Evolutionary conservation across 192 early-diverging fungal species (phyloP).

Genomic region (Coemansia sp.): DNA sequence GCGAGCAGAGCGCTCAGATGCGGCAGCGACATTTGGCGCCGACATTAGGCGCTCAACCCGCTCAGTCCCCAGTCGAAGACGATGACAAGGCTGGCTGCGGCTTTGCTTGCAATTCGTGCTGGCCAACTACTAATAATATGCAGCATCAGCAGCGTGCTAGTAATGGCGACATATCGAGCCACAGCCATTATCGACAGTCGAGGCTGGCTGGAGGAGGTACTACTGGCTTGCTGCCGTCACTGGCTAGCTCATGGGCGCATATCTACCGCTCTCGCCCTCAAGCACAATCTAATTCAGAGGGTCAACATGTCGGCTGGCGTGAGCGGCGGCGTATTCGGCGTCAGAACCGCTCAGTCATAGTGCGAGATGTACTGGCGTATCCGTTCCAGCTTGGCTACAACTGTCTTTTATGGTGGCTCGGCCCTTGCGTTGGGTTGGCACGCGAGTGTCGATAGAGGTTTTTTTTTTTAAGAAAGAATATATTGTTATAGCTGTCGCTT

Average conservation of each 20-base stretch:
- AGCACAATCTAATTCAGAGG: neutral
- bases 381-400: slow-evolving; percentile 42
- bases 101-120: neutral
- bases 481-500: neutral
- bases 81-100: neutral
- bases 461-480: no score
- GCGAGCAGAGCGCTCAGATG: neutral
- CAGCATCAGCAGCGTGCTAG: neutral
- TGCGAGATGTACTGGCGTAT: slow-evolving; percentile 27
- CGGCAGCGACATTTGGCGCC: neutral
- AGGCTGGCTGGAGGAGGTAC: neutral
- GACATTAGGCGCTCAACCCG: neutral
- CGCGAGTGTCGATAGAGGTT: slow-evolving; percentile 6
- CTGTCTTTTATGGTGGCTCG: slow-evolving; percentile 43
- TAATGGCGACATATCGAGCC: neutral
- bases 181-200: neutral
- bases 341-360: neutral
- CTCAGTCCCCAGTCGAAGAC: neutral
- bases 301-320: neutral
- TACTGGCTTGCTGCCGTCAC: slow-evolving; percentile 5
- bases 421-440: slow-evolving; percentile 27
- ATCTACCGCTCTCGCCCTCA: slow-evolving; percentile 28
- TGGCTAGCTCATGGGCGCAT: slow-evolving; percentile 38
- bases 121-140: neutral
- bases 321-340: slow-evolving; percentile 4